Conservation (phyloP, 179 eudicot genomes). For the Nepenthes alata region DNA sequence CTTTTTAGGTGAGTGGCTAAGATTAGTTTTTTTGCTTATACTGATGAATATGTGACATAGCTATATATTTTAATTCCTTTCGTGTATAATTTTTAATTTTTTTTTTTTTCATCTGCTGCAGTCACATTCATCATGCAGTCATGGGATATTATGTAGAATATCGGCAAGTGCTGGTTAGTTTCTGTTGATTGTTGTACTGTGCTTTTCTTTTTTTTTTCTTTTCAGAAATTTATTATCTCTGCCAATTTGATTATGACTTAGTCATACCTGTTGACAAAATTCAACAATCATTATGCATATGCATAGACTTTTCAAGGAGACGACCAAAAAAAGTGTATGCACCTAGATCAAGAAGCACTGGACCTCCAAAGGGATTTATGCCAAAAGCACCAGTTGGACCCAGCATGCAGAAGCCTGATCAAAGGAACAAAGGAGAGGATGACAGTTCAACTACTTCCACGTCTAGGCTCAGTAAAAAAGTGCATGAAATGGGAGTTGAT, state of each 20-base stretch:
- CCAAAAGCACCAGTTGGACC: slow-evolving; percentile 48
- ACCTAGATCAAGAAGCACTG: slow-evolving; percentile 35
- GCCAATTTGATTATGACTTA: neutral
- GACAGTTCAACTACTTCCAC: slow-evolving; percentile 20
- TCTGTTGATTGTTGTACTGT: slow-evolving; percentile 5
- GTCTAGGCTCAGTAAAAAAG: slow-evolving; percentile 18
- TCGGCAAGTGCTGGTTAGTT: slow-evolving; percentile 64
- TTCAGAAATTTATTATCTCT: slow-evolving; percentile 1
- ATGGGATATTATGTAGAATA: slow-evolving; percentile 29
- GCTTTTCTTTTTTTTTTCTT: slow-evolving; percentile 3
- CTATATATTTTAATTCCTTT: neutral
- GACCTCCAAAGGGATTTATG: slow-evolving; percentile 45
- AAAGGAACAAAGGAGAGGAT: slow-evolving; percentile 27
- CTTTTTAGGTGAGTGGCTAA: too few relatives aligned
- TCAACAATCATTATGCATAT: slow-evolving; percentile 3
- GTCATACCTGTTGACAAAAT: neutral
- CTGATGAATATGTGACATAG: too few relatives aligned
- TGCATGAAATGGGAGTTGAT: slow-evolving; percentile 21
- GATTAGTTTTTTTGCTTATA: too few relatives aligned
- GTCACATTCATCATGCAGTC: slow-evolving; percentile 32
- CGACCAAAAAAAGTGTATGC: slow-evolving; percentile 35
- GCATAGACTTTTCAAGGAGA: slow-evolving; percentile 55
- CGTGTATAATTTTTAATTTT: neutral
- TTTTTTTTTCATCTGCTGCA: slow-evolving; percentile 20
- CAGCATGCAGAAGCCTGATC: slow-evolving; percentile 34